Evolutionary conservation across 1,284 basidiomycete species (phyloP), one percentile per base, ranked within the genome.

Genomic region (Boletellus dicymbophilus): DNA sequence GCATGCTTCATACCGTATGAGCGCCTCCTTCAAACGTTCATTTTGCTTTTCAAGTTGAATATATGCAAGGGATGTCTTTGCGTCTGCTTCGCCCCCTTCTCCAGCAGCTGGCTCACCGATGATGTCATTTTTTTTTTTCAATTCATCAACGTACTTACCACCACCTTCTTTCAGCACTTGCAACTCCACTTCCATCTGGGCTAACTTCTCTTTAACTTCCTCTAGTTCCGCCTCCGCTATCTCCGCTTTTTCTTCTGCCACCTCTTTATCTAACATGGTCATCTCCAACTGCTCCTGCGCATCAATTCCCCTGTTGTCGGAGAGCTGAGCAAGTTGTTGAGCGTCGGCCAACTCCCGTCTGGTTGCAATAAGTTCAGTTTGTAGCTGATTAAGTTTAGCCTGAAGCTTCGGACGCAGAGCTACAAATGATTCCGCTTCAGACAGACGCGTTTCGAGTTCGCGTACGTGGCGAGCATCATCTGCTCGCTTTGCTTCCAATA

Each of bases 11-110:
- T 37, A 91, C 89, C 87, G 80, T 41, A 97, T 79, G 21, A 99
- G 77, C 12, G 96, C 96, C 61, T 98, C 95, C 69, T 97, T 98
- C 46, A 99, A 73, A 10, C 96, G 76, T 61, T 95, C 93, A 58
- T 98, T 99, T 66, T 98, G 95, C 69, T 94, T 97, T 72, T 98
- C 94, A 2, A 99, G 80, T 63, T 98, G 94, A 12, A 96, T 85
- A 62, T 88, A 94, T 1, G 89, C 90, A 38, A 97, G 65, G 0
- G 88, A 85, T 50, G 81, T 79, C 57, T 85, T 85, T 12, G 77
- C 74, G 37, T 71, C 72, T 10, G 70, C 40, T 78, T 81, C 63
- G 33, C 72, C 72, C 22, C 71, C 72, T 11, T 75, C 75, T 1
- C 58, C 70, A 4, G 21, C 21, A 15, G 39, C 68, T 70, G 21